Percentiles rank a stretch among this genome's conserved stretches.
Conservation (phyloP, 2,329 filamentous ascomycete species). For the Penicillium sp. region DNA sequence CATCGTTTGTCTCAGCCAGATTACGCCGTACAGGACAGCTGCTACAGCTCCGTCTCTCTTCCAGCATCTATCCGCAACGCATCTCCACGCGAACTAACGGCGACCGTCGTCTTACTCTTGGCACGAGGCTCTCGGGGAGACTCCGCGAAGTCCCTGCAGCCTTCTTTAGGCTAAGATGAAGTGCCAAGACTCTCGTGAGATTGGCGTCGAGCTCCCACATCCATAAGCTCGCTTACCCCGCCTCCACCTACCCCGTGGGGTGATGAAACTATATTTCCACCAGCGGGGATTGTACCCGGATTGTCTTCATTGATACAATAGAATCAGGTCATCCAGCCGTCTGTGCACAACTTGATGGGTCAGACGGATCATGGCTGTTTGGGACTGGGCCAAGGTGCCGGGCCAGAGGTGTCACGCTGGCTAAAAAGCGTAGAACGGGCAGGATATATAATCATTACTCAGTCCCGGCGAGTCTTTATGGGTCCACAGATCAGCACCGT, state of each 20-base stretch:
- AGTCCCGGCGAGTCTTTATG: not conserved
- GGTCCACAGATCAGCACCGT: constrained; percentile 3
- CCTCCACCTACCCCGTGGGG: constrained; percentile 9
- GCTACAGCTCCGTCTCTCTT: not conserved
- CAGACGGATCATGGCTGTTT: not conserved
- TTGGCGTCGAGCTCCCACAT: not conserved
- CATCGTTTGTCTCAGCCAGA: not conserved
- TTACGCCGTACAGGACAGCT: not conserved
- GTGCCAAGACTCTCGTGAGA: constrained; percentile 3
- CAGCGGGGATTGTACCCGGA: constrained; percentile 10
- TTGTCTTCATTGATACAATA: not conserved
- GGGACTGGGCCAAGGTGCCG: not conserved
- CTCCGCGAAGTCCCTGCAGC: constrained; percentile 9
- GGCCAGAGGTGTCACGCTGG: not conserved
- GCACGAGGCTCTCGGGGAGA: constrained; percentile 8
- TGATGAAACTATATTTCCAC: constrained; percentile 6
- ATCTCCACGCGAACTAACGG: not conserved
- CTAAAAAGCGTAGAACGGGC: not conserved
- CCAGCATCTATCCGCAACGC: not conserved
- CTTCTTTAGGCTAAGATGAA: constrained; percentile 1
- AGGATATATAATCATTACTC: constrained; percentile 7
- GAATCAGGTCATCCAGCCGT: not conserved
- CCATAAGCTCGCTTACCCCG: not conserved
- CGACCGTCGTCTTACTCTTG: constrained; percentile 1
- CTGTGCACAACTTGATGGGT: not conserved